Evolutionary conservation across 2,329 filamentous ascomycete genomes (phyloP), one percentile per base, ranked within the genome.

Genomic region (Epichloe brachyelytri): DNA sequence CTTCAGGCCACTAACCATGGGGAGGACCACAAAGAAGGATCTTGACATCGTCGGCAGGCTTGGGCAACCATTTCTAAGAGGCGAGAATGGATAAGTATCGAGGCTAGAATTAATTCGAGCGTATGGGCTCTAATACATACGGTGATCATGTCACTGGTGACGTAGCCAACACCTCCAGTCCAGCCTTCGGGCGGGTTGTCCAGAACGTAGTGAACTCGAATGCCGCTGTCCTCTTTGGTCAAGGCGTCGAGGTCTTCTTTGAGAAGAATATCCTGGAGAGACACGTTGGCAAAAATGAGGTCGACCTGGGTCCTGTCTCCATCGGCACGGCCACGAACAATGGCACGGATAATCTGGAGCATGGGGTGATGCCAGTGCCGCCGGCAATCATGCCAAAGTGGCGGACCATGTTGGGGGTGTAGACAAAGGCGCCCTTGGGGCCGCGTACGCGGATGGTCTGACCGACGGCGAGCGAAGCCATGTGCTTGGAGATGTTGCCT

Each of bases 1-100:
- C 86, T 98, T 98, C 76, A 97, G 85, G 48, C 89, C 91, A 62
- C 85, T 86, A 57, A 97, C 79, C 93, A 98, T 98, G 93, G 93
- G 93, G 93, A 53, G 93, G 93, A 51, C 93, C 93, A 66, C 93
- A 98, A 59, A 97, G 78, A 54, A 97, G 78, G 60, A 98, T 79
- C 80, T 97, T 97, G 72, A 95, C 83, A 63, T 97, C 90, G 53
- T 77, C 73, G 51, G 88, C 86, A 19, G 93, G 82, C 65, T 86
- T 82, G 52, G 93, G 89, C 50, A 97, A 79, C 68, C 77, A 83
- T 76, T 86, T 80, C 83, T 54, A 22, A 19, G 14, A 11, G 33
- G 26, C 8, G 34, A 14, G 22, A 38, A 20, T 5, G 26, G 2
- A 43, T 43, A 26, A 49, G 47, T 36, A 43, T 17, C 11, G 11